A percentile compares a stretch with the other conserved stretches of the same genome.
Evolutionary conservation across 2,329 filamentous ascomycete genomes (phyloP).

Genomic region (Xylariaceae sp.): DNA sequence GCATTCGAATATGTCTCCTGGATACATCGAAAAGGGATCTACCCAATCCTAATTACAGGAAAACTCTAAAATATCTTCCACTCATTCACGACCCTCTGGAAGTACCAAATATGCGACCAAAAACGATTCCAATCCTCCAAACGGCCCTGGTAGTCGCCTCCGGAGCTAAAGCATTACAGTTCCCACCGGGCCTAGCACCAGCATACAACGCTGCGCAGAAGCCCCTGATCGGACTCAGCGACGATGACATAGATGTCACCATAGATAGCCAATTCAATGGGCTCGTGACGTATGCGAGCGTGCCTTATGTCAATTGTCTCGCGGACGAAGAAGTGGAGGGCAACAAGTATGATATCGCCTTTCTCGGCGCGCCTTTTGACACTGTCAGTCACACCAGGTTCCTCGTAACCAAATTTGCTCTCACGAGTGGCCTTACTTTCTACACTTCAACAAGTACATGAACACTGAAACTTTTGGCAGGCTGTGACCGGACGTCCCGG

Average conservation of each 20-base stretch:
- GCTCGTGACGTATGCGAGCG: slow-evolving; percentile 60
- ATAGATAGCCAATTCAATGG: slow-evolving; percentile 46
- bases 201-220: slow-evolving; percentile 13
- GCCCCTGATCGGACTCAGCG: slow-evolving; percentile 11
- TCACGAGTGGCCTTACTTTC: background rate
- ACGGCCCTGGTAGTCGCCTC: slow-evolving; percentile 8
- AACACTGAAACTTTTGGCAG: slow-evolving; percentile 16
- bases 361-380: slow-evolving; percentile 49
- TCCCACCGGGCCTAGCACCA: slow-evolving; percentile 19
- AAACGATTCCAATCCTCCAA: slow-evolving; percentile 3
- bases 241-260: slow-evolving; percentile 37
- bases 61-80: too few species aligned
- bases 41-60: too few species aligned
- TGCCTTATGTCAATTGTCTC: slow-evolving; percentile 58
- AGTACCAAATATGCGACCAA: background rate
- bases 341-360: slow-evolving; percentile 53
- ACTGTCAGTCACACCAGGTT: slow-evolving; percentile 31
- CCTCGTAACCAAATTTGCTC: background rate
- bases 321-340: slow-evolving; percentile 39
- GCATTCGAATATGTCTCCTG: too few species aligned
- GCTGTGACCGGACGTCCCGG: slow-evolving; percentile 33
- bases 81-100: background rate
- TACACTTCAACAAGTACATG: too few species aligned
- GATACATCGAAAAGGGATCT: too few species aligned
- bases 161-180: slow-evolving; percentile 18